Percentiles rank a stretch among this genome's conserved stretches.
phyloP scores from a whole-genome alignment of 1,284 basidiomycete genomes.

The Pholiota adiposa region DNA sequence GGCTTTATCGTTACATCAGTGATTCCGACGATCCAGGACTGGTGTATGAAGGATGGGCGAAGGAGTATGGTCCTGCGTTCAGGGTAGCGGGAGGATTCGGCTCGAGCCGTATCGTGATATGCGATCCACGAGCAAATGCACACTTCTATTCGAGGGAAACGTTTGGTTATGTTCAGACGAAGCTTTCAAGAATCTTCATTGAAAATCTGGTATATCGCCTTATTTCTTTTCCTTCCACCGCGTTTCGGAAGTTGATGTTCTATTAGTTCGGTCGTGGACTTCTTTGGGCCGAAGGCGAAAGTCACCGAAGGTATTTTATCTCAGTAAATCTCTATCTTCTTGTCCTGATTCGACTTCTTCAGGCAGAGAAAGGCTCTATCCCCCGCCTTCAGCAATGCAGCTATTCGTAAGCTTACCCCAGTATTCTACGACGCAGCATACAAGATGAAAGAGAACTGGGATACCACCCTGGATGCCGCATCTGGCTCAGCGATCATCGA shows the following conservation, averaged over 20 bases:
- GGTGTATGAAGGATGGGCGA: constrained; percentile 41
- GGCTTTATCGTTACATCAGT: constrained; percentile 33
- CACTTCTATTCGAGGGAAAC: constrained; percentile 57
- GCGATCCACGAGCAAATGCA: constrained; percentile 57
- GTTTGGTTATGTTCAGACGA: constrained; percentile 48
- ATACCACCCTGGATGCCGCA: constrained; percentile 43
- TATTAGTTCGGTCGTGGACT: constrained; percentile 52
- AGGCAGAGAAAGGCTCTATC: constrained; percentile 49
- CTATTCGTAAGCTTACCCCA: constrained; percentile 42
- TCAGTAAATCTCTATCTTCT: not conserved
- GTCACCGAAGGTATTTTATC: constrained; percentile 42
- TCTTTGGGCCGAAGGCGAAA: constrained; percentile 55
- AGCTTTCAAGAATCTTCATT: constrained; percentile 40
- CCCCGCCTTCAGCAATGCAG: constrained; percentile 49
- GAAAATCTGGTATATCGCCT: constrained; percentile 39
- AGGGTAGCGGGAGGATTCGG: constrained; percentile 46
- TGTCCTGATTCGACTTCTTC: not conserved
- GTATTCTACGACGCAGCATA: constrained; percentile 51
- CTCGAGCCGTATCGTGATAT: constrained; percentile 43
- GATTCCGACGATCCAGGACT: constrained; percentile 32
- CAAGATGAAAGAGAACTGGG: constrained; percentile 60
- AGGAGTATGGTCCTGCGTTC: constrained; percentile 53
- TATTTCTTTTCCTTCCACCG: not conserved
- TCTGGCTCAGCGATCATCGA: constrained; percentile 47
- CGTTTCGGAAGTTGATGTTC: not conserved